Conservation (phyloP, 768 basidiomycete species). For the Russula lepida region DNA sequence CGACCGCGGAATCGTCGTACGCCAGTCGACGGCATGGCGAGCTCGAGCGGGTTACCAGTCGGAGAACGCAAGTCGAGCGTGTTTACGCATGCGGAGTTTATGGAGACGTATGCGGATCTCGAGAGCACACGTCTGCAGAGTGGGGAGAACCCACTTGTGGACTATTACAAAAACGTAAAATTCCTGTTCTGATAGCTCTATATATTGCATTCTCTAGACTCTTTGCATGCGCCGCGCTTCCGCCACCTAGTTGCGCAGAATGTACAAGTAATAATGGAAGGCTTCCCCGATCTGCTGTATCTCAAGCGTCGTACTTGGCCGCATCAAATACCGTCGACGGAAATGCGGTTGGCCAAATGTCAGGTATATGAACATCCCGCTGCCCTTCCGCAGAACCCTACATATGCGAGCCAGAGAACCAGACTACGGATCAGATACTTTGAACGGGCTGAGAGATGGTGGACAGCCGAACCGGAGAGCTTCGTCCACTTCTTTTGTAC, state of each 20-base stretch:
- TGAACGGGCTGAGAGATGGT: not conserved
- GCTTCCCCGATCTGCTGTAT: slow-evolving; percentile 66
- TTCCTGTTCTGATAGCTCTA: slow-evolving; percentile 61
- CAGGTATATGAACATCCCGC: slow-evolving; percentile 63
- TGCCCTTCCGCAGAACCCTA: slow-evolving; percentile 56
- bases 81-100: slow-evolving; percentile 81
- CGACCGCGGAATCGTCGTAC: slow-evolving; percentile 46
- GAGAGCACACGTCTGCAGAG: slow-evolving; percentile 60
- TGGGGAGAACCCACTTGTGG: slow-evolving; percentile 84
- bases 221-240: not conserved
- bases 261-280: slow-evolving; percentile 80
- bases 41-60: slow-evolving; percentile 68
- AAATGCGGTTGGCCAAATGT: slow-evolving; percentile 91
- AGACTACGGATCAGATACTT: not conserved
- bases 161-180: slow-evolving; percentile 91
- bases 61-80: slow-evolving; percentile 78
- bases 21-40: slow-evolving; percentile 62
- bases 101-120: slow-evolving; percentile 76
- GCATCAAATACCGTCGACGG: slow-evolving; percentile 55
- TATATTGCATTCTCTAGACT: not conserved
- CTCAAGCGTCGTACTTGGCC: slow-evolving; percentile 50
- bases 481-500: slow-evolving; percentile 70
- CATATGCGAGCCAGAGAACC: not conserved
- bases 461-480: slow-evolving; percentile 46
- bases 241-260: slow-evolving; percentile 37